Percentiles rank a stretch among this genome's conserved stretches.
Conservation (phyloP, 306 rosid species). For the Cicer chorassanicum region DNA sequence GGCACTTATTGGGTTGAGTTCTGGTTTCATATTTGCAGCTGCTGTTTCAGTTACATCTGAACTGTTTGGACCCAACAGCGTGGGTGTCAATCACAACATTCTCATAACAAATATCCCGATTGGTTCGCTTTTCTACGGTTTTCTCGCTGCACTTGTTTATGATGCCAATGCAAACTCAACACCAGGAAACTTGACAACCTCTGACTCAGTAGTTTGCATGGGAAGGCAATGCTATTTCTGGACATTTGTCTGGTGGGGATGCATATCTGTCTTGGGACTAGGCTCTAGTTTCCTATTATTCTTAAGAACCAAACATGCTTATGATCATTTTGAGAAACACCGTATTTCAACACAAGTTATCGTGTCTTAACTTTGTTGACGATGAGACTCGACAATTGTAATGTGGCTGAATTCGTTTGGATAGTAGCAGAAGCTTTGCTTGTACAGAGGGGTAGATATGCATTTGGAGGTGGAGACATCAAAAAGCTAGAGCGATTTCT, state of each 20-base stretch:
- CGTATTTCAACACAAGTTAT: constrained; percentile 57
- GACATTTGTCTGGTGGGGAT: constrained; percentile 84
- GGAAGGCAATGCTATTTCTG: constrained; percentile 81
- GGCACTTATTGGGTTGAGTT: constrained; percentile 79
- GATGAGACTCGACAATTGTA: constrained; percentile 8
- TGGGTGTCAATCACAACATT: constrained; percentile 89
- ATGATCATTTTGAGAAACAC: constrained; percentile 68
- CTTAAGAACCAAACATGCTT: constrained; percentile 78
- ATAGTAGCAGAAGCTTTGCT: constrained; percentile 21
- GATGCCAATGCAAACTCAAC: constrained; percentile 57
- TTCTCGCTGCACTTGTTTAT: constrained; percentile 75
- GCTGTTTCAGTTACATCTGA: constrained; percentile 95
- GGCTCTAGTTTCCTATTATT: constrained; percentile 65
- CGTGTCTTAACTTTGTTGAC: constrained; percentile 26
- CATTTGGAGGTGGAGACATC: background rate
- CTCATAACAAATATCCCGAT: constrained; percentile 89
- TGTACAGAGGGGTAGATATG: constrained; percentile 9
- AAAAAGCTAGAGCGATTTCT: constrained; percentile 9
- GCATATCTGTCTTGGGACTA: constrained; percentile 75
- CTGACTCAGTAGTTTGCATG: constrained; percentile 72
- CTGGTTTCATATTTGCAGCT: constrained; percentile 95
- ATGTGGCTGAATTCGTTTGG: constrained; percentile 18
- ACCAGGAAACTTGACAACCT: constrained; percentile 20
- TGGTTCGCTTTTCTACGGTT: constrained; percentile 88
- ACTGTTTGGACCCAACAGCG: constrained; percentile 84